Evolutionary conservation across 805 yeast genomes (phyloP), one percentile per base, ranked within the genome.

Genomic region (Metschnikowia sp.): DNA sequence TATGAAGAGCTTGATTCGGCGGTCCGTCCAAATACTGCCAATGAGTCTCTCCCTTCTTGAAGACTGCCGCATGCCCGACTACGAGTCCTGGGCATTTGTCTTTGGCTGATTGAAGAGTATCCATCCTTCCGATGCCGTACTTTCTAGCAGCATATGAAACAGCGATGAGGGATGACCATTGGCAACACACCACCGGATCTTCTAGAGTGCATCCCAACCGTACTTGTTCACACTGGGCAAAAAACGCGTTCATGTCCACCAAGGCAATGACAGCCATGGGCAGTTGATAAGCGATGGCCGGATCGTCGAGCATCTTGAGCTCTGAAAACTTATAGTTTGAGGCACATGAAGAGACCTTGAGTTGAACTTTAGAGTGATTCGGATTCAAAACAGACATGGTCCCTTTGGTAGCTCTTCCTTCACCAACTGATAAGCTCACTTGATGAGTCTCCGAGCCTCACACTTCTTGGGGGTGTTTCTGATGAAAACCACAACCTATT

Each of bases 11-110:
- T 3, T 86, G 83, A 43, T 70, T 66, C 0, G 94, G 90, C 12
- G 78, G 54, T 5, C 73, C 74, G 12, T 80, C 77, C 11, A 79
- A 76, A 57, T 91, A 88, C 43, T 82, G 77, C 97, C 98, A 92
- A 41, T 78, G 77, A 26, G 83, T 77, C 51, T 88, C 90, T 4
- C 98, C 97, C 56, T 84, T 86, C 58, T 81, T 83, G 72, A 88
- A 94, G 0, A 92, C 96, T 0, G 98, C 96, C 0, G 97, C 96
- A 63, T 94, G 99, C 1, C 94, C 91, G 1, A 86, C 77, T 2
- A 86, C 76, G 4, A 94, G 64, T 36, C 75, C 66, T 0, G 96
- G 94, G 55, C 98, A 92, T 63, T 88, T 84, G 48, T 78, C 65
- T 49, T 74, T 70, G 0, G 97, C 97, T 3, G 81, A 75, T 8